Evolutionary conservation across 768 basidiomycete genomes (phyloP).

Genomic region (Pulveroboletus sp.): DNA sequence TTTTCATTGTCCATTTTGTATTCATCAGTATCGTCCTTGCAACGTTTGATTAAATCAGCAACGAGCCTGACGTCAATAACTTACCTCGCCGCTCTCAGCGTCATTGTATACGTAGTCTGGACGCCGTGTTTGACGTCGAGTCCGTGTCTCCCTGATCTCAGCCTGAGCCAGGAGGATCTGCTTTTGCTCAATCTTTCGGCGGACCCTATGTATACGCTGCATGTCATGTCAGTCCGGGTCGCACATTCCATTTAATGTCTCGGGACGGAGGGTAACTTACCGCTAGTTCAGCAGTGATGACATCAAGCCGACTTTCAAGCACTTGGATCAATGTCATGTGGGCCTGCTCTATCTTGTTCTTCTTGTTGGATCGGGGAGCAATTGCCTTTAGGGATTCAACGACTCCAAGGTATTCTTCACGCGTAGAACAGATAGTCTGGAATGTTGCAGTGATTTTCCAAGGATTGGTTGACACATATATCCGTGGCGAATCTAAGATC

Average conservation of each 20-base stretch:
- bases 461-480: constrained; percentile 84
- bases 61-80: constrained; percentile 21
- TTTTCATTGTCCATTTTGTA: constrained; percentile 66
- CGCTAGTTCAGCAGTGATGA: constrained; percentile 65
- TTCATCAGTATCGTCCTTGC: constrained; percentile 61
- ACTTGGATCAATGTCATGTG: constrained; percentile 61
- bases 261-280: constrained; percentile 46
- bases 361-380: constrained; percentile 45
- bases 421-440: constrained; percentile 65
- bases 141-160: constrained; percentile 77
- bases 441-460: constrained; percentile 87
- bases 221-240: constrained; percentile 21
- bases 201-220: constrained; percentile 70
- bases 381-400: constrained; percentile 59
- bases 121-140: constrained; percentile 65
- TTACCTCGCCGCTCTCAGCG: constrained; percentile 59
- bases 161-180: constrained; percentile 66
- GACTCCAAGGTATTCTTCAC: constrained; percentile 66
- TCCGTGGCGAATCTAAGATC: constrained; percentile 74
- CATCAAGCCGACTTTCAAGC: constrained; percentile 62
- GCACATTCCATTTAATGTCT: constrained; percentile 10
- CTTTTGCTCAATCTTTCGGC: constrained; percentile 68
- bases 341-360: constrained; percentile 56
- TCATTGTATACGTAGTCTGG: constrained; percentile 83
- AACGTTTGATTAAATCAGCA: constrained; percentile 17